Conservation (phyloP, 345 rosid genomes). For the Cardamine occulta region DNA sequence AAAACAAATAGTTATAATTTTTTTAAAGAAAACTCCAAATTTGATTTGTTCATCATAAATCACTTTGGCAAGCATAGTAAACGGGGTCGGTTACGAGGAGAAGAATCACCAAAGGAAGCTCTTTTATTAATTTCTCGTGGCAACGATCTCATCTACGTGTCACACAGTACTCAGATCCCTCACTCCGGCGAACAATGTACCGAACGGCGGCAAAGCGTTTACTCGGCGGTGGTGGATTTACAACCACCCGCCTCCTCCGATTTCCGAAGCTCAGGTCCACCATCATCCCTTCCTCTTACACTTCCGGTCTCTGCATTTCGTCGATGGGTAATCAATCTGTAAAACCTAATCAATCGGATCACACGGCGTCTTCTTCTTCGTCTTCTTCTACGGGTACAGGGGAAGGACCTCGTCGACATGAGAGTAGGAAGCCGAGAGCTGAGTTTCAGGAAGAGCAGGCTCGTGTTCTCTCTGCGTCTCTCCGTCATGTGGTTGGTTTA, state of each 20-base stretch:
- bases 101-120: constrained; percentile 22
- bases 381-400: constrained; percentile 45
- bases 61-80: background rate
- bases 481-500: constrained; percentile 73
- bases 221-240: constrained; percentile 41
- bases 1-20: background rate
- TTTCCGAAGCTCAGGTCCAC: constrained; percentile 32
- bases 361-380: constrained; percentile 43
- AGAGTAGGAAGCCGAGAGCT: constrained; percentile 53
- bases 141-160: constrained; percentile 37
- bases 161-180: background rate
- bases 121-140: constrained; percentile 19
- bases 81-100: constrained; percentile 14
- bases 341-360: constrained; percentile 43
- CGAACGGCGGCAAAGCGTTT: constrained; percentile 65
- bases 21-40: background rate
- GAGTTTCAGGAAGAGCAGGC: constrained; percentile 78
- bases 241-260: constrained; percentile 40
- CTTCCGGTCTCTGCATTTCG: constrained; percentile 50
- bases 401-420: constrained; percentile 48
- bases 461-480: constrained; percentile 77
- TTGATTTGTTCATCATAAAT: constrained; percentile 1
- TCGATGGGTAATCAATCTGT: constrained; percentile 20
- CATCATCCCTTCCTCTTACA: constrained; percentile 34
- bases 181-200: constrained; percentile 51